These are phyloP conservation scores for Diplodia scrobiculata DNA, from an alignment of 2,329 filamentous ascomycete species.

Conservation along the genomic window DNA sequence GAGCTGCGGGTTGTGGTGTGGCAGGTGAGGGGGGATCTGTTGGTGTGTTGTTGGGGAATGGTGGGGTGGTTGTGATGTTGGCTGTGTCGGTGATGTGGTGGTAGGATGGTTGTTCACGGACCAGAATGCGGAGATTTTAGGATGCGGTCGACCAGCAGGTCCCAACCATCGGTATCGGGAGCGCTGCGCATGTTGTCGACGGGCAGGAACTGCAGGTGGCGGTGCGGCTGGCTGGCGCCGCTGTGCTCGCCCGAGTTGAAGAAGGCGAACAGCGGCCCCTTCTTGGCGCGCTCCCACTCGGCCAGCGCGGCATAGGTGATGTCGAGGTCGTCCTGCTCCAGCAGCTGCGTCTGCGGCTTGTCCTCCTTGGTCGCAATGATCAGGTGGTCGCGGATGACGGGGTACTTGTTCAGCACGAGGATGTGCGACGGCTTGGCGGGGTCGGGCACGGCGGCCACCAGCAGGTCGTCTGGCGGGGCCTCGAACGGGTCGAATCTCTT, in stretches of 20 bases:
- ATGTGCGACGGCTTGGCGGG: conserved; percentile 54
- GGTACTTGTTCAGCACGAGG: conserved; percentile 75
- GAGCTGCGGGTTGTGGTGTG: background rate
- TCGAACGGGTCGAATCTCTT: conserved; percentile 63
- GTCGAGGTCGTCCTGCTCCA: conserved; percentile 63
- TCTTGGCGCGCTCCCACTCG: conserved; percentile 52
- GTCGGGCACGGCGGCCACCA: conserved; percentile 56
- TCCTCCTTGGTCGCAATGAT: conserved; percentile 68
- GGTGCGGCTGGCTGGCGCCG: conserved; percentile 70
- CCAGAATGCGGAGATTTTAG: conserved; percentile 30
- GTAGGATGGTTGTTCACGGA: conserved; percentile 6
- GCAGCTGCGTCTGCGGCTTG: conserved; percentile 64
- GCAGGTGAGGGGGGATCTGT: background rate
- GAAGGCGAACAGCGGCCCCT: conserved; percentile 59
- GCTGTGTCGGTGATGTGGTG: background rate
- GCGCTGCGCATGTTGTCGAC: conserved; percentile 61
- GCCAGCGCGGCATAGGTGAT: conserved; percentile 64
- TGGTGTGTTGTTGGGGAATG: conserved; percentile 15
- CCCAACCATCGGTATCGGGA: conserved; percentile 50
- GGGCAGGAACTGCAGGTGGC: conserved; percentile 72
- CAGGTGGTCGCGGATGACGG: conserved; percentile 69
- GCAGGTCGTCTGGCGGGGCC: conserved; percentile 57
- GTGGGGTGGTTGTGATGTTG: conserved; percentile 3
- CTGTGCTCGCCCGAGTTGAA: conserved; percentile 71
- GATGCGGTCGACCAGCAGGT: conserved; percentile 53